Conservation (phyloP, 768 basidiomycete species). For the Lactarius akahatsu region DNA sequence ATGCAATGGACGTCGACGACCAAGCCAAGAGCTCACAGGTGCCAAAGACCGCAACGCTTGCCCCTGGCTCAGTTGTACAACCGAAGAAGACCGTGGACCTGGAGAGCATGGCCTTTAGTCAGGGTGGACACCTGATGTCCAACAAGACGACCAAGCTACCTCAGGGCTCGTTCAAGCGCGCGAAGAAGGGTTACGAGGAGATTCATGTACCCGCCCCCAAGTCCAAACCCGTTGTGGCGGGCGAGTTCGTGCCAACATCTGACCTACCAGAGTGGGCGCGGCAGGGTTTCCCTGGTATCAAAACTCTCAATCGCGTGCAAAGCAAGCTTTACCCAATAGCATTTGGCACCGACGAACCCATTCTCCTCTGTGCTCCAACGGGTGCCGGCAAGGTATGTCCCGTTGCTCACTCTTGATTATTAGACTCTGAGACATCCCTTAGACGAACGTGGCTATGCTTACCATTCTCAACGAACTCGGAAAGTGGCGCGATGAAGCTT, state of each 20-base stretch:
- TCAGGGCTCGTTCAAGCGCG: conserved; percentile 95
- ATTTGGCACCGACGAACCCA: conserved; percentile 92
- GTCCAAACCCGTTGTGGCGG: conserved; percentile 58
- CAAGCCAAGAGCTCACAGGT: conserved; percentile 46
- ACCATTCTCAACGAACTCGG: conserved; percentile 88
- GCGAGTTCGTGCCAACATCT: conserved; percentile 70
- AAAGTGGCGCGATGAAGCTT: conserved; percentile 82
- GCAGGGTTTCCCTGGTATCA: conserved; percentile 77
- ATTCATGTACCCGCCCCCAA: conserved; percentile 96
- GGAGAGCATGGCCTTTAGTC: conserved; percentile 92
- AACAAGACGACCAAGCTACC: conserved; percentile 99
- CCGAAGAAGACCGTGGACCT: conserved; percentile 86
- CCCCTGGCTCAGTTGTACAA: conserved; percentile 82
- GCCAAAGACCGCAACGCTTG: conserved; percentile 82
- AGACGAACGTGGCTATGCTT: conserved; percentile 99
- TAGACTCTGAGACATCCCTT: conserved; percentile 29
- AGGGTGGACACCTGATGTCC: conserved; percentile 96
- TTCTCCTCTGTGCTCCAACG: conserved; percentile 95
- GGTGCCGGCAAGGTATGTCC: conserved; percentile 91
- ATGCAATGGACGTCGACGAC: conserved; percentile 81
- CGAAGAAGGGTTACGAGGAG: conserved; percentile 96
- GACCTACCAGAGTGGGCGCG: conserved; percentile 84
- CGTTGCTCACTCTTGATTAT: background rate
- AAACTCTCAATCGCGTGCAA: conserved; percentile 85
- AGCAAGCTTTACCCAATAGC: conserved; percentile 91